A percentile compares a stretch with the other conserved stretches of the same genome.
Evolutionary conservation across 495 filamentous ascomycete genomes (phyloP).

Genomic region (Cladorrhinum samala): DNA sequence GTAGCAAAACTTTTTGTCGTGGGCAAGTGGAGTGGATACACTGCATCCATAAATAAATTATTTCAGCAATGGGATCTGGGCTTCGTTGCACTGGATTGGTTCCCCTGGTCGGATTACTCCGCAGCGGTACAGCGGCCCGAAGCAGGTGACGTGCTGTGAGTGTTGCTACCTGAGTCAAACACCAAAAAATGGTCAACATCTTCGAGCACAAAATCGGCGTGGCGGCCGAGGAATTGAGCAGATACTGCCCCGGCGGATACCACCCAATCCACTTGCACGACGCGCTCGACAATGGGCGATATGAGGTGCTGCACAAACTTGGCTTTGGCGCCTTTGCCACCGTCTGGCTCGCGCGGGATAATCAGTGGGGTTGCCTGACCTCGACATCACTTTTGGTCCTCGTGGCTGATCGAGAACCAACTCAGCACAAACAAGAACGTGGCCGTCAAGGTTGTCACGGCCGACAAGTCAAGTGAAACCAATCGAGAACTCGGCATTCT

Average conservation of each 20-base stretch:
- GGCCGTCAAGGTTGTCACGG: background rate
- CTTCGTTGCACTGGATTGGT: no score
- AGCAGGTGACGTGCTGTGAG: no score
- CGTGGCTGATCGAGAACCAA: background rate
- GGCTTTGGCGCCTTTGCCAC: background rate
- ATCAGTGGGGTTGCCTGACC: background rate
- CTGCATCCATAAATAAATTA: no score
- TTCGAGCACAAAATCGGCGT: background rate
- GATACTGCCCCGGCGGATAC: background rate
- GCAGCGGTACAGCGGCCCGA: no score
- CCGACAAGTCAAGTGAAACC: background rate
- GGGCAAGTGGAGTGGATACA: no score
- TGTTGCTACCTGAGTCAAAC: no score
- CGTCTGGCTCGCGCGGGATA: constrained; percentile 3
- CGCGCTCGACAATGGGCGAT: background rate
- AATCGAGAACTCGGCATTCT: background rate
- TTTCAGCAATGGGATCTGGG: no score
- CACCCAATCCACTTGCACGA: background rate
- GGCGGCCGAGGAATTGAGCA: background rate
- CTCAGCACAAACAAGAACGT: background rate
- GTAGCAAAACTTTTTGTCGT: no score
- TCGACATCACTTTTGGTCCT: background rate
- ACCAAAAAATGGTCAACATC: background rate
- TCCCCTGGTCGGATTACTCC: no score
- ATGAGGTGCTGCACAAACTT: constrained; percentile 1